phyloP scores from a whole-genome alignment of 805 yeast genomes.

The Kregervanrija delftensis region DNA sequence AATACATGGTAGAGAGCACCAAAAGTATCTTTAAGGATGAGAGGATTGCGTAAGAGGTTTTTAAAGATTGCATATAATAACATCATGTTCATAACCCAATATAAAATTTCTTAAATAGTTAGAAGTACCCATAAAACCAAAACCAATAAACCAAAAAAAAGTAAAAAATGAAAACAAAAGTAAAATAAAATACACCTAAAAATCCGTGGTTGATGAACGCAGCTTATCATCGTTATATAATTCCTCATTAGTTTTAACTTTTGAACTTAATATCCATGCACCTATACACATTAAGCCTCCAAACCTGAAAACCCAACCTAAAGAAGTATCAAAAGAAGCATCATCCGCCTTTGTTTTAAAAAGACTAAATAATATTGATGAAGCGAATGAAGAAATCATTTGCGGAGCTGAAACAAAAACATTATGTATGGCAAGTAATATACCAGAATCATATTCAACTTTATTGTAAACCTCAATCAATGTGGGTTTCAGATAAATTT shows the following conservation, averaged over 20 bases:
- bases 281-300: slow-evolving; percentile 46
- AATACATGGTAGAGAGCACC: not conserved
- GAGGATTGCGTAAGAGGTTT: too few relatives aligned
- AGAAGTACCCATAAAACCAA: too few relatives aligned
- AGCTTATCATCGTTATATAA: slow-evolving; percentile 28
- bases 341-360: slow-evolving; percentile 21
- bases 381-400: slow-evolving; percentile 42
- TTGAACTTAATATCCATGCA: slow-evolving; percentile 37
- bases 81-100: too few relatives aligned
- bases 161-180: too few relatives aligned
- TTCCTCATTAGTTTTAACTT: slow-evolving; percentile 35
- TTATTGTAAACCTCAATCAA: slow-evolving; percentile 28
- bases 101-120: too few relatives aligned
- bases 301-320: slow-evolving; percentile 52
- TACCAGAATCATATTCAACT: slow-evolving; percentile 50
- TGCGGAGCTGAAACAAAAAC: slow-evolving; percentile 55
- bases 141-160: too few relatives aligned
- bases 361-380: slow-evolving; percentile 38
- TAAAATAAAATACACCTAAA: too few relatives aligned
- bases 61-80: too few relatives aligned
- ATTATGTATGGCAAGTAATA: slow-evolving; percentile 50
- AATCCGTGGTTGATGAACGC: too few relatives aligned
- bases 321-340: slow-evolving; percentile 32
- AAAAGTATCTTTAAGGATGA: too few relatives aligned
- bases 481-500: slow-evolving; percentile 14